phyloP scores from a whole-genome alignment of 2,329 filamentous ascomycete species.

The Penicillium sp. region DNA sequence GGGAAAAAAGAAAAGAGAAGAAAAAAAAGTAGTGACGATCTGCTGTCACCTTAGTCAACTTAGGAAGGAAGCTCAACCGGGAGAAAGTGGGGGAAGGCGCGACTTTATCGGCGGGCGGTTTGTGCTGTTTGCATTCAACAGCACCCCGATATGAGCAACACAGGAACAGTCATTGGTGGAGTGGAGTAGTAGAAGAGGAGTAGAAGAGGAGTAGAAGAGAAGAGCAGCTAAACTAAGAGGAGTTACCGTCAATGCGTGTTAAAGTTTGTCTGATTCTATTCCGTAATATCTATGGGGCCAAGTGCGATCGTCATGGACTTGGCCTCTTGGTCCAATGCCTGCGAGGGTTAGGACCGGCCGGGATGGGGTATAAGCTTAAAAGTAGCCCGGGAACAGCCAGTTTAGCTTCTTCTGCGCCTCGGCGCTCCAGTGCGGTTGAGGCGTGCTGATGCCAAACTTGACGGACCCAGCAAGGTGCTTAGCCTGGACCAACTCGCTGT shows the following conservation, averaged over 20 bases:
- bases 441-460: constrained; percentile 84
- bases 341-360: too few species aligned
- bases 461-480: constrained; percentile 79
- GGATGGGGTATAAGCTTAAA: constrained; percentile 28
- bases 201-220: background rate
- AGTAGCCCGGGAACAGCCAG: constrained; percentile 88
- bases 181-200: too few species aligned
- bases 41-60: too few species aligned
- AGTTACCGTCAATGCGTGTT: background rate
- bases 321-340: too few species aligned
- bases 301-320: background rate
- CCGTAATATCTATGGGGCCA: background rate
- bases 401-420: constrained; percentile 79
- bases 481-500: constrained; percentile 74
- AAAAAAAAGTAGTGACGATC: background rate
- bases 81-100: too few species aligned
- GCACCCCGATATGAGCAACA: too few species aligned
- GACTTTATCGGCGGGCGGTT: too few species aligned
- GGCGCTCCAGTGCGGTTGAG: constrained; percentile 70
- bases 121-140: too few species aligned
- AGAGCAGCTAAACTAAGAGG: background rate
- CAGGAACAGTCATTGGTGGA: too few species aligned
- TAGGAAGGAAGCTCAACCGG: too few species aligned
- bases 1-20: background rate
- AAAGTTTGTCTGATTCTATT: background rate